phyloP scores from a whole-genome alignment of 2,329 filamentous ascomycete species.

The Alternaria triticina region DNA sequence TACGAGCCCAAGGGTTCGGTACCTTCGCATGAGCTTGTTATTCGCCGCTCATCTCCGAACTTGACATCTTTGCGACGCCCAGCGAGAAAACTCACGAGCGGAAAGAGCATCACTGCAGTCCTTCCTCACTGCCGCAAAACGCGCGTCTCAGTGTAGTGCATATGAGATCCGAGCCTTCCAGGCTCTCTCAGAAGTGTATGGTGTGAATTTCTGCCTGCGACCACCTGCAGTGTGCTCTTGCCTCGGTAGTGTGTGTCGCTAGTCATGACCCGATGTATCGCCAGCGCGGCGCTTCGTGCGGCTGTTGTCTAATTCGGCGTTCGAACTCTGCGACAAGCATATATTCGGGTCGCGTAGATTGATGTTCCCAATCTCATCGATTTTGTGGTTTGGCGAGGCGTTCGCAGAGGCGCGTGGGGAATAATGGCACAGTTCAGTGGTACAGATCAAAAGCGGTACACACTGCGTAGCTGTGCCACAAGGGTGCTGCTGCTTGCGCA shows the following conservation, averaged over 20 bases:
- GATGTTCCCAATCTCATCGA: neutral
- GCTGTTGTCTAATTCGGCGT: neutral
- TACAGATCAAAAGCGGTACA: neutral
- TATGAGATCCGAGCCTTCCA: neutral
- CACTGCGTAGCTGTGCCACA: slow-evolving; percentile 1
- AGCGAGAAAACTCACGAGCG: neutral
- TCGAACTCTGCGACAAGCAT: neutral
- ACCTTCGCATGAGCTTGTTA: neutral
- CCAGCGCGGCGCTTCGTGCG: neutral
- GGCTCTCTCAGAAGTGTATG: neutral
- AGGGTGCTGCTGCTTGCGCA: neutral
- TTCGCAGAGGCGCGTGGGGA: neutral
- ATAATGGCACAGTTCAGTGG: neutral
- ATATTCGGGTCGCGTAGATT: neutral
- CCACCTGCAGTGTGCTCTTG: neutral
- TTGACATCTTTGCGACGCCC: neutral
- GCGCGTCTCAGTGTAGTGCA: neutral
- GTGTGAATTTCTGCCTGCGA: neutral
- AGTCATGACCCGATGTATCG: neutral
- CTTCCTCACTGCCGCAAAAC: neutral
- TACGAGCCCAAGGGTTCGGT: neutral
- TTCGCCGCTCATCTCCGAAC: neutral
- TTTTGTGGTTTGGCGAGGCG: neutral
- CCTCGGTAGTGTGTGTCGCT: neutral
- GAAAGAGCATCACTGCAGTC: neutral